Percentiles rank a stretch among this genome's conserved stretches.
Conservation (phyloP, 2,329 filamentous ascomycete species). For the Calonectria montana region DNA sequence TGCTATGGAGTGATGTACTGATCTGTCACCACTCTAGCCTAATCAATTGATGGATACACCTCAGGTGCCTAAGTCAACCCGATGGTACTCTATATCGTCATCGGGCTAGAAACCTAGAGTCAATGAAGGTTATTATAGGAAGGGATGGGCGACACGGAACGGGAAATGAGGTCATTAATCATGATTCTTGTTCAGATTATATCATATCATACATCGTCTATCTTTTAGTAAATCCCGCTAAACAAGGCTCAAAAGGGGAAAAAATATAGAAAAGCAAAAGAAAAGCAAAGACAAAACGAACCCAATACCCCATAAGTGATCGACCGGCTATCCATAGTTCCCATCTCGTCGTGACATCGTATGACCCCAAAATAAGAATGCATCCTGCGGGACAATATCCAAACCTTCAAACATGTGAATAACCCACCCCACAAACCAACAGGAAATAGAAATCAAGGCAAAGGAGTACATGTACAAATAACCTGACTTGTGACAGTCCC, state of each 20-base stretch:
- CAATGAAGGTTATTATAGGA: not conserved
- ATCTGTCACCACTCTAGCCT: not conserved
- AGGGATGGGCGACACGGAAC: not conserved
- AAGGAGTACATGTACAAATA: constrained; percentile 16
- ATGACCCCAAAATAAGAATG: constrained; percentile 26
- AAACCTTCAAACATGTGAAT: not conserved
- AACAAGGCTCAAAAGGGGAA: not conserved
- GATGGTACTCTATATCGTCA: not conserved
- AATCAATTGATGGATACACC: not conserved
- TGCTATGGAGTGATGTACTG: not conserved
- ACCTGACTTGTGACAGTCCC: not conserved
- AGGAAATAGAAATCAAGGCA: not conserved
- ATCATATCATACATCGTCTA: constrained; percentile 39
- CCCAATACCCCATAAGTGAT: constrained; percentile 2
- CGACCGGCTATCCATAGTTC: constrained; percentile 18
- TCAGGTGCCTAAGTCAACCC: not conserved
- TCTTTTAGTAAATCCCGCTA: constrained; percentile 15
- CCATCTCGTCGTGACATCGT: constrained; percentile 26
- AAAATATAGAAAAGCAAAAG: not conserved
- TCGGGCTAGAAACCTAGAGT: not conserved
- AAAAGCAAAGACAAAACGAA: not conserved
- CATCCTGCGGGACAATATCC: constrained; percentile 1
- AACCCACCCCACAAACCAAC: not conserved
- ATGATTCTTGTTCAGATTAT: constrained; percentile 27
- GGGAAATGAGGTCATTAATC: constrained; percentile 6